These are phyloP conservation scores for Pelagophyceae sp. DNA, from an alignment of 352 stramenopile genomes.

Conservation along the genomic window DNA sequence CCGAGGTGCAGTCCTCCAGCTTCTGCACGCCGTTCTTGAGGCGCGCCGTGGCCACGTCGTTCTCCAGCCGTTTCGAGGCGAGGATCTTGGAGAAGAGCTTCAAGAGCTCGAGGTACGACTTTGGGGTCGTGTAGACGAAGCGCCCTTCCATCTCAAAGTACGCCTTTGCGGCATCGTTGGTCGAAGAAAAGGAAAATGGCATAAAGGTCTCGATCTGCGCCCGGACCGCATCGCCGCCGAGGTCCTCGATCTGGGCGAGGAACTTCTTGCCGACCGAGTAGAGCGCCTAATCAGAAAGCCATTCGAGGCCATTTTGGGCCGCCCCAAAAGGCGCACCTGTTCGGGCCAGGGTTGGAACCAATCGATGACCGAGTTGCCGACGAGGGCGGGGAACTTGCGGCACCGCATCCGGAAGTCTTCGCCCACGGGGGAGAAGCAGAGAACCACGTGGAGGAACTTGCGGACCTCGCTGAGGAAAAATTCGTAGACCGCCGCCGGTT, in stretches of 20 bases:
- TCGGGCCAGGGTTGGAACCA: constrained; percentile 91
- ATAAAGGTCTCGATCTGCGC: constrained; percentile 63
- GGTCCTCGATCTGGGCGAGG: constrained; percentile 41
- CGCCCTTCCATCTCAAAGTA: constrained; percentile 68
- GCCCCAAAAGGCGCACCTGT: no score
- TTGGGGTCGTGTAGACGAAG: constrained; percentile 86
- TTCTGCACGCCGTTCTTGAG: constrained; percentile 66
- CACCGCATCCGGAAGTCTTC: constrained; percentile 78
- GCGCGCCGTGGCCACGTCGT: constrained; percentile 37
- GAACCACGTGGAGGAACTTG: constrained; percentile 84
- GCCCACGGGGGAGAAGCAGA: constrained; percentile 81
- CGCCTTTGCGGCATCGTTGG: constrained; percentile 65
- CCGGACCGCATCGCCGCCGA: constrained; percentile 30
- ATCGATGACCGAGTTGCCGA: constrained; percentile 78
- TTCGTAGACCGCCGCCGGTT: constrained; percentile 41
- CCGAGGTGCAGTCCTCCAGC: constrained; percentile 76
- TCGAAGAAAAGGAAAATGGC: constrained; percentile 73
- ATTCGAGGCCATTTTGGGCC: no score
- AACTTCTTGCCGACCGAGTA: constrained; percentile 79
- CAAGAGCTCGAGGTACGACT: constrained; percentile 87
- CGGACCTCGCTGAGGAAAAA: constrained; percentile 74
- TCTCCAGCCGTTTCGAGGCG: constrained; percentile 62
- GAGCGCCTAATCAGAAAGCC: no score
- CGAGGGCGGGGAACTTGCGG: constrained; percentile 82
- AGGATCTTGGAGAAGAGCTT: constrained; percentile 82